phyloP scores from a whole-genome alignment of 148 eudicot species.

The Fagopyrum homotropicum region DNA sequence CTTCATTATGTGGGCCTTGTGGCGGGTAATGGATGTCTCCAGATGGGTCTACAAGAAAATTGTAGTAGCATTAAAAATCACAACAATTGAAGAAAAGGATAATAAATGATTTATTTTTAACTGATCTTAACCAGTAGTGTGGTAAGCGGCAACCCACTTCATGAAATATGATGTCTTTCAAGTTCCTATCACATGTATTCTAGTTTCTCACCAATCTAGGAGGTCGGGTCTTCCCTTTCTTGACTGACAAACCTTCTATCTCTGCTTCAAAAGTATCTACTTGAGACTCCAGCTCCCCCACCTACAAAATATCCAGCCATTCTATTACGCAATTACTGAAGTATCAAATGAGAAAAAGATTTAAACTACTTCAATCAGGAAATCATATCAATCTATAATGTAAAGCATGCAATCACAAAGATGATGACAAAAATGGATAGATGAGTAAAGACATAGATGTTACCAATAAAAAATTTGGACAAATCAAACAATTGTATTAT shows the following conservation, averaged over 20 bases:
- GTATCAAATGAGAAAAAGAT: not conserved
- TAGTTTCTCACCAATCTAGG: constrained; percentile 84
- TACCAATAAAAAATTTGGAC: no score
- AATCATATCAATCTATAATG: no score
- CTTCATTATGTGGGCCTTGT: constrained; percentile 96
- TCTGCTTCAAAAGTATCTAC: constrained; percentile 98
- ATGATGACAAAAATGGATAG: no score
- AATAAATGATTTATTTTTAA: not conserved
- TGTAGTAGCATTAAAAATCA: constrained; percentile 11
- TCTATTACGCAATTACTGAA: not conserved
- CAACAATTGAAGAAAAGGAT: not conserved
- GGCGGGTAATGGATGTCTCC: constrained; percentile 88
- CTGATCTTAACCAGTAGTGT: no score
- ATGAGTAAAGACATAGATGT: no score
- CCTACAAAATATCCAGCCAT: constrained; percentile 36
- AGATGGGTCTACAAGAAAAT: constrained; percentile 64
- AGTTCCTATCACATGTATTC: not conserved
- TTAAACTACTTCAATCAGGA: not conserved
- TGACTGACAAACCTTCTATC: constrained; percentile 87
- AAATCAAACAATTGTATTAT: no score
- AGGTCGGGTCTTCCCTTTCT: constrained; percentile 95
- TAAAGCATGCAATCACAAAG: no score
- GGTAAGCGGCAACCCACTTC: no score
- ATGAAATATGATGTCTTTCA: not conserved
- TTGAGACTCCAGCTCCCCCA: constrained; percentile 86